Evolutionary conservation across 371 early-diverging fungal species (phyloP).

Genomic region (Actinomortierella ambigua): DNA sequence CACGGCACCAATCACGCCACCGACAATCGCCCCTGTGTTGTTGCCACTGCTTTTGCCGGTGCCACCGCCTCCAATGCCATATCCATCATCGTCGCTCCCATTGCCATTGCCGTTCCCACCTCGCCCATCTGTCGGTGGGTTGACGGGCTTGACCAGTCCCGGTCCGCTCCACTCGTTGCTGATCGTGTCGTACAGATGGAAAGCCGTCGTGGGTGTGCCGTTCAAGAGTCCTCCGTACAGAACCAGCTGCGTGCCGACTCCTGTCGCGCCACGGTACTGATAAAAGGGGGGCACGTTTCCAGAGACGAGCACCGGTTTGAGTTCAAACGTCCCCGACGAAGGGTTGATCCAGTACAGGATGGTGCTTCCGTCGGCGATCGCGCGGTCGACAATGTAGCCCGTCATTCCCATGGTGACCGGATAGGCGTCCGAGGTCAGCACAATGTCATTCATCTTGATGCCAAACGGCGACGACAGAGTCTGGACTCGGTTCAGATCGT

Average conservation of each 20-base stretch:
- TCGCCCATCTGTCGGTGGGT: neutral
- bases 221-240: constrained; percentile 14
- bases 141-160: constrained; percentile 14
- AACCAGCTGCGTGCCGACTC: constrained; percentile 12
- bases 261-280: constrained; percentile 12
- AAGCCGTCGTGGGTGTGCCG: constrained; percentile 1
- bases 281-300: constrained; percentile 29
- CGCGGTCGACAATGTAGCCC: constrained; percentile 8
- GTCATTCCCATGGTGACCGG: neutral
- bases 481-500: constrained; percentile 5
- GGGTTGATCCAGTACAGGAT: constrained; percentile 28
- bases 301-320: constrained; percentile 10
- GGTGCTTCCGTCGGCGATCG: constrained; percentile 20
- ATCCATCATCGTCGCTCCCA: too few species aligned
- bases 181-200: constrained; percentile 28
- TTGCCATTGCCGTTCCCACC: too few species aligned
- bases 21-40: too few species aligned
- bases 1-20: too few species aligned
- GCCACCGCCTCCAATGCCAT: too few species aligned
- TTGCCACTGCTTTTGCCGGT: too few species aligned
- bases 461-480: constrained; percentile 12
- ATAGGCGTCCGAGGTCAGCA: neutral
- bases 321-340: constrained; percentile 3
- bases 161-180: constrained; percentile 21
- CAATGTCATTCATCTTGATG: neutral